phyloP scores from a whole-genome alignment of 495 filamentous ascomycete genomes.

The Poronia punctata region DNA sequence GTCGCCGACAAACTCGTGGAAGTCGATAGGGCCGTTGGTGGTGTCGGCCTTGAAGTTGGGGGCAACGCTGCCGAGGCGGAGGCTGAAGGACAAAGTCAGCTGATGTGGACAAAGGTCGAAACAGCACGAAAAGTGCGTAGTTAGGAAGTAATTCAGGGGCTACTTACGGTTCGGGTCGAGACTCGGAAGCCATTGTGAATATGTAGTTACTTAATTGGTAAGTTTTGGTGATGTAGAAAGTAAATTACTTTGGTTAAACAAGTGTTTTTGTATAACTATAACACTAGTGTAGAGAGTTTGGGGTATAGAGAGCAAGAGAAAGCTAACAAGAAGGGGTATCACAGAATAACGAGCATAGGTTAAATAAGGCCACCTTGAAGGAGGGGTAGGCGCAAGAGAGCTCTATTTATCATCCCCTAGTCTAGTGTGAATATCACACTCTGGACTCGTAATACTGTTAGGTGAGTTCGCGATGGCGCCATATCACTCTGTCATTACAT shows the following conservation, averaged over 20 bases:
- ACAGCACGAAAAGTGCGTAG: no score
- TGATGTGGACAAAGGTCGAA: no score
- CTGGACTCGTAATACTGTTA: conserved; percentile 1
- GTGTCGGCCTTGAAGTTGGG: conserved; percentile 93
- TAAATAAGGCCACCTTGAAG: conserved; percentile 1
- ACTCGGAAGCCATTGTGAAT: conserved; percentile 18
- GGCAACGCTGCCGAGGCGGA: conserved; percentile 84
- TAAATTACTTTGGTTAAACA: no score
- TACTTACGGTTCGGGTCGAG: conserved; percentile 22
- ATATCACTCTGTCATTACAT: conserved; percentile 5
- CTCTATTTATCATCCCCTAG: conserved; percentile 18
- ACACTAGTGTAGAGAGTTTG: neutral
- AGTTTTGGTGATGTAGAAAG: neutral
- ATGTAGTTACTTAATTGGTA: neutral
- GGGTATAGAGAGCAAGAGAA: conserved; percentile 11
- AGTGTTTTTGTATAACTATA: no score
- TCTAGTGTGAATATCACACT: no score
- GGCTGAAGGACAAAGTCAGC: conserved; percentile 29
- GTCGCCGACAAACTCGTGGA: conserved; percentile 94
- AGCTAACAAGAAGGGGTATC: conserved; percentile 5
- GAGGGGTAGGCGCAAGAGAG: conserved; percentile 11
- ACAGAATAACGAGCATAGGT: conserved; percentile 2
- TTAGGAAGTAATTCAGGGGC: neutral
- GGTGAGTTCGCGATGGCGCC: conserved; percentile 8
- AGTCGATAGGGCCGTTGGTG: conserved; percentile 85